Base-by-base conservation (phyloP, 768 basidiomycete species). In the Suillus sp. region DNA sequence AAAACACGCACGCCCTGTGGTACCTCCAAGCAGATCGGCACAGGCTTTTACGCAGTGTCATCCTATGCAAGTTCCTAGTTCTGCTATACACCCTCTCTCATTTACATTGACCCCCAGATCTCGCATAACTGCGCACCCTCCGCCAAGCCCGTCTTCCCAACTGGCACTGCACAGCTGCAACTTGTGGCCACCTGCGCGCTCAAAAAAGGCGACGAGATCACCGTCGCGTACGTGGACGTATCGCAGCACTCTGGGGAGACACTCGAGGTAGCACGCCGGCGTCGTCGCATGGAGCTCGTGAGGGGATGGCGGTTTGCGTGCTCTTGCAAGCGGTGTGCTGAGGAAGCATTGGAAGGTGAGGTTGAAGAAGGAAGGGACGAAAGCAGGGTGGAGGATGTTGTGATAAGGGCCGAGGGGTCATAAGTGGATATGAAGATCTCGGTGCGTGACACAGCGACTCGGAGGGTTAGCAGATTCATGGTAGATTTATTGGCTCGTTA, bases 221-320 rank as follows among this genome's bases (percentile, higher is more conserved):
- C 87, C 32, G 81, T 93, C 60, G 86, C 93, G 1, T 95, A 84
- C 68, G 89, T 92, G 58, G 90, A 93, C 66, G 84, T 88, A 66
- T 76, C 77, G 0, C 84, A 85, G 69, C 84, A 79, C 62, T 71
- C 78, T 1, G 84, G 70, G 32, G 90, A 92, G 75, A 79, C 80
- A 38, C 65, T 71, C 11, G 72, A 76, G 3, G 86, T 88, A 34
- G 85, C 86, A 59, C 81, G 90, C 61, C 80, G 85, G 62, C 81
- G 89, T 50, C 79, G 92, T 66, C 83, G 93, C 37, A 79, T 81
- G 68, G 90, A 92, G 78, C 82, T 95, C 42, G 91, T 84, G 27
- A 82, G 89, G 48, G 92, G 93, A 38, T 95, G 93, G 93, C 80
- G 83, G 62, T 93, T 94, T 72, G 86, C 90, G 13, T 95, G 93